Conservation (phyloP, 129 eudicot genomes). For the Tagetes erecta region DNA sequence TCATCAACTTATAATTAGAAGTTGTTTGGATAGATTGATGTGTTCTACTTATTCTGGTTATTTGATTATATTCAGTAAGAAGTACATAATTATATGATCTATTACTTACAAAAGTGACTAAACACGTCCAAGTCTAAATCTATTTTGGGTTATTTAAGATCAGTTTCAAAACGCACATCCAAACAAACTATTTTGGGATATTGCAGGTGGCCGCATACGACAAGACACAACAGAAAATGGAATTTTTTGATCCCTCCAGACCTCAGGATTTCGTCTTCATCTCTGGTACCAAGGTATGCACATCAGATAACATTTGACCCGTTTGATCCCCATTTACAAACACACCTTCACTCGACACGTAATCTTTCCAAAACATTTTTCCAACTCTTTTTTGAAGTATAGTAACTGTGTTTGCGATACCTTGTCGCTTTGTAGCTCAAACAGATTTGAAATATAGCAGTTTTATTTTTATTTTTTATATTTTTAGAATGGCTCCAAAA, state of each 20-base stretch:
- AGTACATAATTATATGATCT: background rate
- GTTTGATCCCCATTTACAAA: no score
- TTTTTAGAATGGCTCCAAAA: no score
- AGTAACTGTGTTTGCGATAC: no score
- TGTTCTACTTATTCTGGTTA: background rate
- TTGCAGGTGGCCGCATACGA: conserved; percentile 94
- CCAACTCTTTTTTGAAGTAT: no score
- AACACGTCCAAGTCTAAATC: background rate
- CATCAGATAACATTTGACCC: no score
- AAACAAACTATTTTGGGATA: conserved; percentile 5
- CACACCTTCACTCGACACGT: no score
- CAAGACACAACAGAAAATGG: conserved; percentile 73
- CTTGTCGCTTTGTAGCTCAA: no score
- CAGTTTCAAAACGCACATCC: background rate
- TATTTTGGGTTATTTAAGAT: background rate
- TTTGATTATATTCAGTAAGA: background rate
- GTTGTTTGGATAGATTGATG: background rate
- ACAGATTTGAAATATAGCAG: no score
- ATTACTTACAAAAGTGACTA: background rate
- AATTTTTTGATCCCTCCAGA: conserved; percentile 92
- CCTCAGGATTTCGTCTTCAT: conserved; percentile 89
- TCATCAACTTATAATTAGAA: background rate
- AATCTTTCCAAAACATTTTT: no score
- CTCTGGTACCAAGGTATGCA: conserved; percentile 90
- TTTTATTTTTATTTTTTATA: no score